These are phyloP conservation scores for Penicillium glabrum DNA, from an alignment of 2,329 filamentous ascomycete species.

Conservation along the genomic window DNA sequence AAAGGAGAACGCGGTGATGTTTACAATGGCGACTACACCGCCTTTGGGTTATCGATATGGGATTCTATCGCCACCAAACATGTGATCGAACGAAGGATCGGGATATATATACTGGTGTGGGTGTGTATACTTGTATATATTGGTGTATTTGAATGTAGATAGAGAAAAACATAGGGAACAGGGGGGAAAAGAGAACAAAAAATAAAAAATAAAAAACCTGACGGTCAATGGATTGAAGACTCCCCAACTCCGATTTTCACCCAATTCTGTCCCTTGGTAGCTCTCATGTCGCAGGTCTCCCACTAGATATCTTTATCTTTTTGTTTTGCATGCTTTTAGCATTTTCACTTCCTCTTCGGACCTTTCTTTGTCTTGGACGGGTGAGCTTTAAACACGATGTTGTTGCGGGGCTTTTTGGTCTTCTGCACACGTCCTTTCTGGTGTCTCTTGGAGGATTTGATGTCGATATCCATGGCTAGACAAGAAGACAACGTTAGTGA, in stretches of 20 bases:
- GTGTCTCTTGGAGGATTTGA: slow-evolving; percentile 22
- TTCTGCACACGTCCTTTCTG: slow-evolving; percentile 41
- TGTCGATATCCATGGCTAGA: slow-evolving; percentile 44
- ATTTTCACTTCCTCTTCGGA: slow-evolving; percentile 32
- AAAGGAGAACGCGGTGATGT: background rate
- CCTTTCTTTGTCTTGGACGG: slow-evolving; percentile 32
- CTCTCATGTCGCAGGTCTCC: background rate
- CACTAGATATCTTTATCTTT: background rate
- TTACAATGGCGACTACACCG: slow-evolving; percentile 13
- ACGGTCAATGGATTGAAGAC: slow-evolving; percentile 6
- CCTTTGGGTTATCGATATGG: slow-evolving; percentile 9
- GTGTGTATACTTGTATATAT: background rate
- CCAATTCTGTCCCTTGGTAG: background rate
- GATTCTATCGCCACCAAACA: background rate
- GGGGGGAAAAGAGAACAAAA: background rate
- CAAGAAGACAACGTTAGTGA: background rate
- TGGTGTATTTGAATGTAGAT: background rate
- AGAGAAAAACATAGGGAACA: background rate
- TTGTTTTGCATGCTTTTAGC: background rate
- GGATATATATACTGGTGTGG: background rate
- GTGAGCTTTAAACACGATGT: slow-evolving; percentile 40
- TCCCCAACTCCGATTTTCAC: slow-evolving; percentile 14
- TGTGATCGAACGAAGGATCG: background rate
- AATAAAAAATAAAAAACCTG: background rate
- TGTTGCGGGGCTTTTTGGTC: slow-evolving; percentile 35